Evolutionary conservation across 2,329 filamentous ascomycete genomes (phyloP).

Genomic region (Teratosphaeria epicoccoides): DNA sequence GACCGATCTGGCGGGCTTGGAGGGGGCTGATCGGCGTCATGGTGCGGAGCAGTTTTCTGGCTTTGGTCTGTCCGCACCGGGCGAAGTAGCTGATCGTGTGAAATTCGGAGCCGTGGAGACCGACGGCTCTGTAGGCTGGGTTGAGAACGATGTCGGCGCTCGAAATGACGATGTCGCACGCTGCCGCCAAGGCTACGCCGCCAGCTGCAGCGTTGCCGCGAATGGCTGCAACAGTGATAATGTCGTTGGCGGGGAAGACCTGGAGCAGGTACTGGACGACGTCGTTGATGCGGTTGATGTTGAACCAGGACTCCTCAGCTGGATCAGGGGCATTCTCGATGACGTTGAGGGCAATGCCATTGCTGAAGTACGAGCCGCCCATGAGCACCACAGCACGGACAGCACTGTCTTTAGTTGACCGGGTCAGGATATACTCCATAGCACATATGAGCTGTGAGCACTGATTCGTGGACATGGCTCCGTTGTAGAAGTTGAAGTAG

Average conservation of each 20-base stretch:
- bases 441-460: slow-evolving; percentile 29
- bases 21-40: slow-evolving; percentile 32
- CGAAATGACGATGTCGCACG: slow-evolving; percentile 29
- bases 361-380: slow-evolving; percentile 35
- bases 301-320: slow-evolving; percentile 32
- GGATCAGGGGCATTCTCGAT: slow-evolving; percentile 32
- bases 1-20: slow-evolving; percentile 29
- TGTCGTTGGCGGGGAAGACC: slow-evolving; percentile 27
- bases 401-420: slow-evolving; percentile 18
- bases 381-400: slow-evolving; percentile 31
- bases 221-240: slow-evolving; percentile 31
- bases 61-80: slow-evolving; percentile 27
- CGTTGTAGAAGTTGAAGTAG: slow-evolving; percentile 37
- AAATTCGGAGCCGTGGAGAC: slow-evolving; percentile 32
- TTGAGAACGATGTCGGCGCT: slow-evolving; percentile 32
- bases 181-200: slow-evolving; percentile 33
- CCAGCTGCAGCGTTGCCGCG: slow-evolving; percentile 35
- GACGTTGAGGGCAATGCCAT: slow-evolving; percentile 36
- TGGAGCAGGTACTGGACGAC: slow-evolving; percentile 30
- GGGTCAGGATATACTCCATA: slow-evolving; percentile 27
- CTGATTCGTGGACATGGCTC: slow-evolving; percentile 33
- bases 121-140: slow-evolving; percentile 31
- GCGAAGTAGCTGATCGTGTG: slow-evolving; percentile 32
- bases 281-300: slow-evolving; percentile 37
- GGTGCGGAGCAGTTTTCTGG: slow-evolving; percentile 23